These are phyloP conservation scores for Nyssa sinensis DNA, from an alignment of 148 eudicot species.

Conservation along the genomic window DNA sequence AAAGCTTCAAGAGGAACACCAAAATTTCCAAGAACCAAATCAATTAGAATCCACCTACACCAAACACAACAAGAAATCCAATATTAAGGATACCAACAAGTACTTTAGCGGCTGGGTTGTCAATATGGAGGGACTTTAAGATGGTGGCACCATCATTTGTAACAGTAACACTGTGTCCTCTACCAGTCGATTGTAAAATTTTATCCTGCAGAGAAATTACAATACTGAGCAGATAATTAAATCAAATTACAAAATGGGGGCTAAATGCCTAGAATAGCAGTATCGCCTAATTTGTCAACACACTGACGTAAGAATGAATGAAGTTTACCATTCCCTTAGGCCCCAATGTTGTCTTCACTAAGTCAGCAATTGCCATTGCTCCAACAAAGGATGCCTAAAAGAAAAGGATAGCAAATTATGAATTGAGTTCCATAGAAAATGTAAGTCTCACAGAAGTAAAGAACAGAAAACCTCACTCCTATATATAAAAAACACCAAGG, in stretches of 20 bases:
- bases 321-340: conserved; percentile 92
- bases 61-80: neutral
- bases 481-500: neutral
- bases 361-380: conserved; percentile 87
- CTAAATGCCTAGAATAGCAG: neutral
- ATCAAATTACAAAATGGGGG: neutral
- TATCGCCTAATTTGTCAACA: neutral
- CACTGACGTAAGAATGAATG: neutral
- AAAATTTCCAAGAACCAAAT: neutral
- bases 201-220: conserved; percentile 57
- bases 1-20: conserved; percentile 6
- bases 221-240: conserved; percentile 2
- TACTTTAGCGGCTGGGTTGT: conserved; percentile 97
- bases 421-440: no score
- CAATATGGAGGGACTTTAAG: conserved; percentile 91
- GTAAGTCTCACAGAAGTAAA: no score
- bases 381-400: conserved; percentile 81
- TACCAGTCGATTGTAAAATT: conserved; percentile 92
- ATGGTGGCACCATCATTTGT: conserved; percentile 99
- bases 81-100: conserved; percentile 81
- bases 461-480: no score
- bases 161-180: conserved; percentile 86
- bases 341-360: conserved; percentile 94
- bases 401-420: conserved; percentile 9
- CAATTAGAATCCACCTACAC: neutral